A percentile compares a stretch with the other conserved stretches of the same genome.
phyloP scores from a whole-genome alignment of 257 asterid species.

The Solanum ossicruentum region DNA sequence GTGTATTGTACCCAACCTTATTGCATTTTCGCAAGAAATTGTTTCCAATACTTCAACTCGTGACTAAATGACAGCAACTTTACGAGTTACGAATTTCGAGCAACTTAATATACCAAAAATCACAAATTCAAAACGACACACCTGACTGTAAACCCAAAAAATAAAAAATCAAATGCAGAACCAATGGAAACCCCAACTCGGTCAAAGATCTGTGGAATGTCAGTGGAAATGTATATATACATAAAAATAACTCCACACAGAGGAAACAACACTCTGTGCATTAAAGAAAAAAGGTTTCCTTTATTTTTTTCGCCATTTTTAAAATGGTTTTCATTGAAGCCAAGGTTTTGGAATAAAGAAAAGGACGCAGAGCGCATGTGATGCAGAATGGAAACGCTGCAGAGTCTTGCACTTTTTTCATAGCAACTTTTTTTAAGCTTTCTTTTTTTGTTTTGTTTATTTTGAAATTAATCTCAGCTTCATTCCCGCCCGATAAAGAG shows the following conservation, averaged over 20 bases:
- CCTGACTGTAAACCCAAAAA: background rate
- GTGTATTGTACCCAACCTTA: too few relatives aligned
- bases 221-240: background rate
- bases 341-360: background rate
- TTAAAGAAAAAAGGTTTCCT: background rate
- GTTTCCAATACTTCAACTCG: too few relatives aligned
- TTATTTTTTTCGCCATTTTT: background rate
- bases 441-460: slow-evolving; percentile 1
- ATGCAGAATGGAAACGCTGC: slow-evolving; percentile 15
- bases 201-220: slow-evolving; percentile 21
- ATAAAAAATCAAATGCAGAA: background rate
- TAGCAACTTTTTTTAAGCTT: background rate
- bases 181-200: background rate
- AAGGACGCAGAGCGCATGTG: slow-evolving; percentile 34
- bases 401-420: background rate
- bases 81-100: too few relatives aligned
- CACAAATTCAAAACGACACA: too few relatives aligned
- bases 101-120: too few relatives aligned
- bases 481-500: slow-evolving; percentile 24
- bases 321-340: background rate
- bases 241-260: background rate
- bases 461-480: slow-evolving; percentile 18
- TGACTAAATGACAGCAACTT: too few relatives aligned
- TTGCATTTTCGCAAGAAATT: too few relatives aligned
- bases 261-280: background rate